Base-by-base conservation (phyloP, 352 stramenopile species). In the Pilasporangium apinafurcum region DNA sequence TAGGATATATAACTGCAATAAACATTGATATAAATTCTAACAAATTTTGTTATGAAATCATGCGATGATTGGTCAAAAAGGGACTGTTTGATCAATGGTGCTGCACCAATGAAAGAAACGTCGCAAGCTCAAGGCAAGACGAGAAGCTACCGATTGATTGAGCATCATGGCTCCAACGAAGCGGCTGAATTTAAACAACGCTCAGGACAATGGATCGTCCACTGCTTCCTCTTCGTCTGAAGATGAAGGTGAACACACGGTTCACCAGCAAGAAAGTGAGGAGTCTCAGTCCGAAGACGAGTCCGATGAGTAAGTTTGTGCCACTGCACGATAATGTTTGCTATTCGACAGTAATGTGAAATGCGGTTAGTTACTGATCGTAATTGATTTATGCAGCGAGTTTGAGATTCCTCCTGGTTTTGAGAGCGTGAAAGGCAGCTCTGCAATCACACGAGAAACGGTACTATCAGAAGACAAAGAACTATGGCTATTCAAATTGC, bases 401-500 rank as follows among this genome's bases (percentile, higher is more conserved):
- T 91, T 88, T 54, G 73, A 86, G 72, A 85, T 91, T 44, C 78
- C 78, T 17, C 56, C 68, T 2, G 75, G 73, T 16, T 91, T 88
- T 32, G 66, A 87, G 43, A 58, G 58, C 31, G 67, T 91, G 30
- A 65, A 76, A 13, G 73, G 70, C 42, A 85, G 71, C 48, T 59
- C 59, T 5, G 53, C 65, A 3, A 56, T 88, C 32, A 84, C 74
- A 14, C 72, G 70, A 17, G 75, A 87, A 56, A 55, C 62, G 0
- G 63, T 88, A 36, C 59, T 88, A 13, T 60, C 65, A 3, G 65
- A 70, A n/a, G 73, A 86, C 47, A 79, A 88, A 55, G 78, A 91
- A 49, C 68, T 91, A n/a, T 91, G 78, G 78, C 83, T 91, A 44
- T 88, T 91, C 47, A 87, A 86, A 57, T 68, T 91, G 18, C 78